Conservation (phyloP, 2,329 filamentous ascomycete species). For the Pseudocercospora crystallina region DNA sequence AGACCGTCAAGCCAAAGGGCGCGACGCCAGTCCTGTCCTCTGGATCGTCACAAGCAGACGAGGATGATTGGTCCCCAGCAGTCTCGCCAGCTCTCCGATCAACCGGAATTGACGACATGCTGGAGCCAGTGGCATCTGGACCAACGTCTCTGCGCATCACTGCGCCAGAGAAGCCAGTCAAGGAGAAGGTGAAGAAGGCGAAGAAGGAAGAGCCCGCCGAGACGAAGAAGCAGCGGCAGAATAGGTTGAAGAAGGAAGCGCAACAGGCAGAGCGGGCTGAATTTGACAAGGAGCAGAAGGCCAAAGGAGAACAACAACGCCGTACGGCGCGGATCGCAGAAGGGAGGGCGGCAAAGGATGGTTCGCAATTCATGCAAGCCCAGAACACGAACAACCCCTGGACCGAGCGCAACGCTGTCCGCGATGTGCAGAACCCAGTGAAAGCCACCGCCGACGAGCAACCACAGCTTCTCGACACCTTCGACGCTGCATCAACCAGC, state of each 20-base stretch:
- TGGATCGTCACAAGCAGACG: conserved; percentile 71
- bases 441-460: conserved; percentile 10
- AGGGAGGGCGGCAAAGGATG: conserved; percentile 80
- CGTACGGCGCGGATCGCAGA: conserved; percentile 78
- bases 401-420: conserved; percentile 39
- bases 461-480: conserved; percentile 49
- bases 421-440: conserved; percentile 8
- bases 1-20: conserved; percentile 51
- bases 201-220: conserved; percentile 63
- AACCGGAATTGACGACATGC: conserved; percentile 84
- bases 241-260: conserved; percentile 82
- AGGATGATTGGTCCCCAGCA: conserved; percentile 72
- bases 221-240: conserved; percentile 94
- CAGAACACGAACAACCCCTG: conserved; percentile 55
- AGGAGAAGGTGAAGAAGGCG: conserved; percentile 58
- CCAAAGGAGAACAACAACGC: conserved; percentile 76
- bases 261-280: conserved; percentile 73
- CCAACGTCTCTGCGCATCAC: conserved; percentile 79
- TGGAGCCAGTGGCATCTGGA: conserved; percentile 67
- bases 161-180: conserved; percentile 57
- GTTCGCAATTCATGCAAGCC: conserved; percentile 52
- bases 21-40: conserved; percentile 47
- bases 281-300: conserved; percentile 75
- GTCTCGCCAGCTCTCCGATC: conserved; percentile 64
- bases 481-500: conserved; percentile 45